Evolutionary conservation across 805 yeast species (phyloP), one percentile per base, ranked within the genome.

Genomic region (Maudiozyma barnettii): DNA sequence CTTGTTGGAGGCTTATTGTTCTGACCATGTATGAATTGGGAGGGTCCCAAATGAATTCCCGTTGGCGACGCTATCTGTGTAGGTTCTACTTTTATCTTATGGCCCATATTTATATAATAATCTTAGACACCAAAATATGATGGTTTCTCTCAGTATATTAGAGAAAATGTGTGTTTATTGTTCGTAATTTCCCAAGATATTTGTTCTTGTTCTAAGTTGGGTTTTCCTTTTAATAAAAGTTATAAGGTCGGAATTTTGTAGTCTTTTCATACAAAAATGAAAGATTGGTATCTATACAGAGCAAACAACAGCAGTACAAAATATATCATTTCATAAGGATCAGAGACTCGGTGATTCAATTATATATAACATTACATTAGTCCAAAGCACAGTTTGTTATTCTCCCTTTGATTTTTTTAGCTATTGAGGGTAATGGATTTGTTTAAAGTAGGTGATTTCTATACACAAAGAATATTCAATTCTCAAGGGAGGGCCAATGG

Each of bases 351-450:
- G 8, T 9, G 4, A 26, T 26, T 26, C 2, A 12, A 12, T 26
- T 26, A 26, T 26, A 9, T 26, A 26, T 26, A 9, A 26, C 3
- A 12, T 5, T 12, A 9, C 22, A 6, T 6, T 26, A 26, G 8
- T 9, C 30, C 8, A 3, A 26, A 6, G 12, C 4, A 26, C 14
- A 18, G 9, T 19, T 5, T 13, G 21, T 10, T 5, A 12, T 26
- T 26, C 10, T n/a, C n/a, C n/a, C n/a, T 26, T 26, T 26, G 8
- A 26, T 6, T 26, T 26, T 26, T 12, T 26, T n/a, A n/a, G n/a
- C n/a, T n/a, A n/a, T n/a, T n/a, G n/a, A 12, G 30, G 30, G 38
- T 13, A 16, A 77, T 77, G 79, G 69, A 78, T 54, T 61, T 78
- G 31, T 72, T 73, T 51, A 59, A 67, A 30, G 74, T 73, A 0